Evolutionary conservation across 2,329 filamentous ascomycete genomes (phyloP), one percentile per base, ranked within the genome.

Genomic region (Fusarium hainanense): DNA sequence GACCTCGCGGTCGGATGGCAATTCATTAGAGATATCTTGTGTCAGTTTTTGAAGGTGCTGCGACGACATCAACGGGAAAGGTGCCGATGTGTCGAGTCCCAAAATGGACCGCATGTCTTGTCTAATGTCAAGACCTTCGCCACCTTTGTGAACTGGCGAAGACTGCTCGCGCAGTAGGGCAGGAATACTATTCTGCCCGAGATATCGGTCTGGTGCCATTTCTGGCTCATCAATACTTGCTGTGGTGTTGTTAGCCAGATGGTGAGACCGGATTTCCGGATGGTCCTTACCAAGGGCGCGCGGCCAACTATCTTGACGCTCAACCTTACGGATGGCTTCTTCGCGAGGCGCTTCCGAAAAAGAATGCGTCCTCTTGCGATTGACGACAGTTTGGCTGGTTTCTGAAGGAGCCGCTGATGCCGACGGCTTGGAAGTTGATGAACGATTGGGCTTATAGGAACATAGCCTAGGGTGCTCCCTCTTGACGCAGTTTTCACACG

Each of bases 401-500:
- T 79, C 76, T 13, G 76, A 72, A 12, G 61, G 54, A 7, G 71
- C 62, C 13, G 73, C 63, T n/a, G 77, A 72, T 75, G 72, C 60
- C 14, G 77, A 70, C 75, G 77, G 78, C 75, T 77, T 83, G 72
- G 72, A 78, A 68, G 77, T 77, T 58, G 71, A 80, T 74, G 76
- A 80, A 77, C 79, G 78, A 75, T 90, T 90, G 16, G 89, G 89
- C 75, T 90, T 90, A 79, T 90, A 90, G 28, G 88, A 90, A 75
- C 89, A 91, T 52, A 91, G 81, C 77, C 87, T 84, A 4, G 88
- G 84, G 71, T 91, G 89, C 63, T 90, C 88, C 57, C 89, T 82
- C 80, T 90, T 90, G 74, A 89, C 85, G 74, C 89, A 91, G 75
- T 91, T 91, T 74, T 90, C 88, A 77, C 89, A 91, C 1, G 89